Evolutionary conservation across 2,329 filamentous ascomycete genomes (phyloP).

Genomic region (Penicillium nordicum): DNA sequence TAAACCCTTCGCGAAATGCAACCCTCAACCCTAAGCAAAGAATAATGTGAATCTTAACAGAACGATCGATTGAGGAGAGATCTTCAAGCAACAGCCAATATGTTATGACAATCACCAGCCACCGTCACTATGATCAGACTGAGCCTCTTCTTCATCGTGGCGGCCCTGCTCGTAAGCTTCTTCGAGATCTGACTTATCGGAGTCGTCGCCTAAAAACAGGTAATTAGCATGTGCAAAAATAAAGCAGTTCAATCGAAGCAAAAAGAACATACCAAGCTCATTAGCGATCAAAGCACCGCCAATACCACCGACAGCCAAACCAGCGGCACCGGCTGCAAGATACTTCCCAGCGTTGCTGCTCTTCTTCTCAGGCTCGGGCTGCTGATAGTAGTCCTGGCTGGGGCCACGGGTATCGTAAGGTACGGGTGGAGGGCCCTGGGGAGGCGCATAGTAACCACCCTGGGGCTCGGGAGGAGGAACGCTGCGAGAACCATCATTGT

Average conservation of each 20-base stretch:
- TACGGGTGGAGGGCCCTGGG: slow-evolving; percentile 17
- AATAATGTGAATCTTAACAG: background rate
- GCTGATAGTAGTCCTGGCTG: slow-evolving; percentile 8
- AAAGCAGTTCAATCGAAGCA: background rate
- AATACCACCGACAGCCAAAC: slow-evolving; percentile 54
- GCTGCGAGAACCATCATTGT: slow-evolving; percentile 25
- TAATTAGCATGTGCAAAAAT: background rate
- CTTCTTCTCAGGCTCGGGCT: slow-evolving; percentile 33
- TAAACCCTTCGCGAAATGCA: background rate
- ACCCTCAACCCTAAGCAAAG: background rate
- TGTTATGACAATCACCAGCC: background rate
- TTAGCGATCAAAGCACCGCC: slow-evolving; percentile 58
- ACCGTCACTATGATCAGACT: slow-evolving; percentile 6
- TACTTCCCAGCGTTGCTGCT: slow-evolving; percentile 51
- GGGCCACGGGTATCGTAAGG: slow-evolving; percentile 20
- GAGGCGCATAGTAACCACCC: slow-evolving; percentile 24
- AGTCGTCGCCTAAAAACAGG: slow-evolving; percentile 9
- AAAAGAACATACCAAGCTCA: slow-evolving; percentile 50
- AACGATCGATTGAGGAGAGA: background rate
- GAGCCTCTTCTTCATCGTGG: slow-evolving; percentile 13
- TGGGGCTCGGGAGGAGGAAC: slow-evolving; percentile 20
- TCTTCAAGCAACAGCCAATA: background rate
- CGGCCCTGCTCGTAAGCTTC: slow-evolving; percentile 24
- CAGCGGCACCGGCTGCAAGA: slow-evolving; percentile 56
- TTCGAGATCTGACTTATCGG: slow-evolving; percentile 10